Conservation (phyloP, 2,329 filamentous ascomycete genomes). For the Endothia cerciana region DNA sequence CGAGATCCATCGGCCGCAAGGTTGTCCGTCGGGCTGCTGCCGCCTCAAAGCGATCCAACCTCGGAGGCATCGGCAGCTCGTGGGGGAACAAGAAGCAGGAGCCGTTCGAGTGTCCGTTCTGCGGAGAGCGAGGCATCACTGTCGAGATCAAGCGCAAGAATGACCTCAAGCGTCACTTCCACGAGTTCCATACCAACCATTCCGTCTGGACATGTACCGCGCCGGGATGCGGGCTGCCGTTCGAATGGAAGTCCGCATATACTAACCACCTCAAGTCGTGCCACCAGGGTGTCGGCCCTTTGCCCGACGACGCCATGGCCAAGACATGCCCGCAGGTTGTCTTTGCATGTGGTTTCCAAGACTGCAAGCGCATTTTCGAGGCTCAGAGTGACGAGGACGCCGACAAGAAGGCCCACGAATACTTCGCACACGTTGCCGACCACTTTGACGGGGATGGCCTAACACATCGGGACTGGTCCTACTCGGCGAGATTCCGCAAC, state of each 20-base stretch:
- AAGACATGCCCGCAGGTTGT: constrained; percentile 51
- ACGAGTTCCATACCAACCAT: constrained; percentile 52
- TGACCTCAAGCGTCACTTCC: constrained; percentile 53
- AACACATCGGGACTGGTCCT: constrained; percentile 47
- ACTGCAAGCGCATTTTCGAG: constrained; percentile 50
- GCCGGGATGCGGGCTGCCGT: constrained; percentile 48
- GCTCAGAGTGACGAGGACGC: constrained; percentile 45
- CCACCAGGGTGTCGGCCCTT: constrained; percentile 44
- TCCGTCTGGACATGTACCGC: constrained; percentile 51
- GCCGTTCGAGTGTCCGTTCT: constrained; percentile 42
- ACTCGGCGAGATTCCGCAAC: constrained; percentile 50
- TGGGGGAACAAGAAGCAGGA: constrained; percentile 30
- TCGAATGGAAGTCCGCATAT: constrained; percentile 54
- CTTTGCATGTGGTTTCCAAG: constrained; percentile 53
- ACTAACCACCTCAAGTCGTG: constrained; percentile 50
- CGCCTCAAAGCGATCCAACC: constrained; percentile 29
- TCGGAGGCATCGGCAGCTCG: constrained; percentile 27
- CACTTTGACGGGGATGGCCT: constrained; percentile 49
- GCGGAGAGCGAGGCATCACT: constrained; percentile 46
- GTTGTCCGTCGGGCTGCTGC: constrained; percentile 28
- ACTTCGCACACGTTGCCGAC: constrained; percentile 51
- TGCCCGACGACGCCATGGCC: constrained; percentile 45
- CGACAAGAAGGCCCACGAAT: constrained; percentile 47
- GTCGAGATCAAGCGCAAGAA: constrained; percentile 50
- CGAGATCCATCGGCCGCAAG: constrained; percentile 28